A percentile compares a stretch with the other conserved stretches of the same genome.
phyloP scores from a whole-genome alignment of 2,329 filamentous ascomycete genomes.

The Fusarium tanahbumbuense region DNA sequence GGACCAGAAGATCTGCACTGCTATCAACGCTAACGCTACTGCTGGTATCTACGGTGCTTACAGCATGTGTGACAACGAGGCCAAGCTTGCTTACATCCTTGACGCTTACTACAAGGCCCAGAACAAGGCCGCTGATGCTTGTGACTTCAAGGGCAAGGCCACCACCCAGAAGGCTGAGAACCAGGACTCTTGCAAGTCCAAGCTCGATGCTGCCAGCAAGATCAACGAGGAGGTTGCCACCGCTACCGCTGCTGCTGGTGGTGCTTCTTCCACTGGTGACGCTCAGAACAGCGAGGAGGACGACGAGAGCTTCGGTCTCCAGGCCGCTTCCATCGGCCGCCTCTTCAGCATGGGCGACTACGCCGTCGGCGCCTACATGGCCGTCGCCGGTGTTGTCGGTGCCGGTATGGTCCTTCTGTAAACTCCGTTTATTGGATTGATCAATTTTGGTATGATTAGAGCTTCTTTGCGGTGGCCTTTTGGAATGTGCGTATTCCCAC shows the following conservation, averaged over 20 bases:
- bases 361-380: slow-evolving; percentile 62
- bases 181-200: slow-evolving; percentile 65
- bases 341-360: slow-evolving; percentile 61
- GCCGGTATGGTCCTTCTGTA: slow-evolving; percentile 67
- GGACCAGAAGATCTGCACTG: slow-evolving; percentile 68
- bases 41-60: slow-evolving; percentile 80
- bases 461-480: slow-evolving; percentile 38
- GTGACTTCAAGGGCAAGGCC: slow-evolving; percentile 77
- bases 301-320: slow-evolving; percentile 53
- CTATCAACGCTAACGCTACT: slow-evolving; percentile 74
- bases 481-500: slow-evolving; percentile 35
- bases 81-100: slow-evolving; percentile 80
- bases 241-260: slow-evolving; percentile 54
- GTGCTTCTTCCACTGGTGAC: slow-evolving; percentile 47
- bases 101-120: slow-evolving; percentile 77
- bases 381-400: slow-evolving; percentile 64
- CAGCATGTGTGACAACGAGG: slow-evolving; percentile 77
- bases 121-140: slow-evolving; percentile 67
- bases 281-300: slow-evolving; percentile 19
- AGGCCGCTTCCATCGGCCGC: slow-evolving; percentile 52
- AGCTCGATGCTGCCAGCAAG: slow-evolving; percentile 72
- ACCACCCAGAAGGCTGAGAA: slow-evolving; percentile 62
- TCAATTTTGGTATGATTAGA: slow-evolving; percentile 33
- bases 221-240: slow-evolving; percentile 61
- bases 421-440: slow-evolving; percentile 37